Evolutionary conservation across 192 early-diverging fungal genomes (phyloP), one percentile per base, ranked within the genome.

Genomic region (Backusella liffmaniae): DNA sequence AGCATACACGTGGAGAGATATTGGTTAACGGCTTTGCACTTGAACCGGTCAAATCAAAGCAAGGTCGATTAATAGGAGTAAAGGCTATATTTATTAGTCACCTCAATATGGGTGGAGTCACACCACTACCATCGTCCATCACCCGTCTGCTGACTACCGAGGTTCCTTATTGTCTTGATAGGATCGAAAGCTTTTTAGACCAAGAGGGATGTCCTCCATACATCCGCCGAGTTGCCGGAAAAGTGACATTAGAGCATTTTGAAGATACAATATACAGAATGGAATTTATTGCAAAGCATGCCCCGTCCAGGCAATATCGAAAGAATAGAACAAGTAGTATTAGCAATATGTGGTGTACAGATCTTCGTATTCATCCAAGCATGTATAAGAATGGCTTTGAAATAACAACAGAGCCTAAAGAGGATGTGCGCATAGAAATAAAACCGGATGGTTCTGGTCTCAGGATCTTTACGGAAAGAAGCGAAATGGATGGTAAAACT

Each of bases 171-270:
- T 72, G 75, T 15, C 72, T 87, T 32, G 66, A 72, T 53, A 79
- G 81, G 0, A 59, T 86, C 35, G 78, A 84, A n/a, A 73, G 77
- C 1, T 84, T 82, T 36, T 65, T 88, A 29, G 41, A 79, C 13
- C 78, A 75, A 67, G 69, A 32, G 53, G 87, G 87, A 49, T 84
- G 79, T 65, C 87, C 87, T 21, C 87, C 87, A 10, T 88, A 85
- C 75, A 77, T 86, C 13, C 76, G 80, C 7, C 76, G 80, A 42
- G 82, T 84, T 29, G 79, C 84, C 4, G 82, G 82, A 9, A 80
- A 74, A 35, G 67, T 86, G 15, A 75, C 81, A 8, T 62, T 80
- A 18, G 82, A 84, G 35, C 76, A 75, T 3, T 85, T 84, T 69
- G 78, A 88, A 32, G 69, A 78, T 16, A 82, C 79, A 18, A 70